Percentiles rank a stretch among this genome's conserved stretches.
Conservation (phyloP, 495 filamentous ascomycete species). For the Xylaria acuta region DNA sequence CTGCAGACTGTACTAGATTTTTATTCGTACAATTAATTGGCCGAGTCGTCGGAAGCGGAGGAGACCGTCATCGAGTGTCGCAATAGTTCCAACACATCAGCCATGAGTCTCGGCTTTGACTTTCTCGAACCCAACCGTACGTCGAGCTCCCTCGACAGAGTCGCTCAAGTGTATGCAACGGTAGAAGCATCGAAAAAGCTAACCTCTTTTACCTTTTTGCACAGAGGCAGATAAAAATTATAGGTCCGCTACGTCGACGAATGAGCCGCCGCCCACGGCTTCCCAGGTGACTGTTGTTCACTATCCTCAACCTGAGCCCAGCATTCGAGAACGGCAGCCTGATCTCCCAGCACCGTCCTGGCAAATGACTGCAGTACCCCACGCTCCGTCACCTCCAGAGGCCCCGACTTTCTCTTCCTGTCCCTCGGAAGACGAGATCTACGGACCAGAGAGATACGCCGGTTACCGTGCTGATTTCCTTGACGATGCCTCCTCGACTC, state of each 20-base stretch:
- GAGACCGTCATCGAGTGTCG: not conserved
- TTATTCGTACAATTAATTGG: slow-evolving; percentile 16
- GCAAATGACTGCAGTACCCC: slow-evolving; percentile 39
- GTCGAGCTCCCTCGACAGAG: slow-evolving; percentile 22
- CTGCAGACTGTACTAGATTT: slow-evolving; percentile 2
- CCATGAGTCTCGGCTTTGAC: slow-evolving; percentile 33
- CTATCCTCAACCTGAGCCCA: slow-evolving; percentile 27
- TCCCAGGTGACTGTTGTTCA: slow-evolving; percentile 33
- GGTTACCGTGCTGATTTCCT: slow-evolving; percentile 27
- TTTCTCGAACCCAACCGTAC: slow-evolving; percentile 41
- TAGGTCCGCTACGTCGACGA: slow-evolving; percentile 5
- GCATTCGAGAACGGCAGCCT: slow-evolving; percentile 7
- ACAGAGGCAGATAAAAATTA: slow-evolving; percentile 2
- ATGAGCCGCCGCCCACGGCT: slow-evolving; percentile 16
- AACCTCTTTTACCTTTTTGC: slow-evolving; percentile 19
- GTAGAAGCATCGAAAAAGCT: slow-evolving; percentile 4
- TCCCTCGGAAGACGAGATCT: slow-evolving; percentile 44
- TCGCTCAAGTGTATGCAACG: not conserved
- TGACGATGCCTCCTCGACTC: slow-evolving; percentile 34
- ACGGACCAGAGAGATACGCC: slow-evolving; percentile 44
- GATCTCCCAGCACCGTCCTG: slow-evolving; percentile 27
- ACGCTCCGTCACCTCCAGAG: slow-evolving; percentile 42
- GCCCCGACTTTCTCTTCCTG: slow-evolving; percentile 42
- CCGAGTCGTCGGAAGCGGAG: slow-evolving; percentile 10
- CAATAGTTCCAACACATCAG: slow-evolving; percentile 18